These are phyloP conservation scores for Coffea canephora DNA, from an alignment of 257 asterid species.

Conservation along the genomic window DNA sequence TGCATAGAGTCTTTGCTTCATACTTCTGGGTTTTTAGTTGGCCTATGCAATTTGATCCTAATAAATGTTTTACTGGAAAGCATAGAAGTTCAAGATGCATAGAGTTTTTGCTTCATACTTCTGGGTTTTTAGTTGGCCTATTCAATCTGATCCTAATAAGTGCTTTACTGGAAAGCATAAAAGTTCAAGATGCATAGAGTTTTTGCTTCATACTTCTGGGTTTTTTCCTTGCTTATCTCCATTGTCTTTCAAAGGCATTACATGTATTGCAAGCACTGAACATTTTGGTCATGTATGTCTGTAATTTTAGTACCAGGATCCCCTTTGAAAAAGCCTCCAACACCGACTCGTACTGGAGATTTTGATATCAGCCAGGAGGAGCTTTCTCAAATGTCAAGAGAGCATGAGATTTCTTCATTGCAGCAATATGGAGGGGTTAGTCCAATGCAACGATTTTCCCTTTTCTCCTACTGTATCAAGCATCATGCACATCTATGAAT, in stretches of 20 bases:
- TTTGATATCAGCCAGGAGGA: slow-evolving; percentile 75
- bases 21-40: no score
- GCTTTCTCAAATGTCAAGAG: slow-evolving; percentile 63
- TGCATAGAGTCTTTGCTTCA: no score
- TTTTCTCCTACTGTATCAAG: background rate
- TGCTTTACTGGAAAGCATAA: no score
- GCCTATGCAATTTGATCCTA: no score
- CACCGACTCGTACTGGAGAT: slow-evolving; percentile 49
- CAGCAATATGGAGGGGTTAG: slow-evolving; percentile 90
- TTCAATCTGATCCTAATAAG: no score
- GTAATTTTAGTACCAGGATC: slow-evolving; percentile 44
- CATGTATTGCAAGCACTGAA: background rate
- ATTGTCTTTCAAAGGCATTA: background rate
- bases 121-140: background rate
- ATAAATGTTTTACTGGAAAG: no score
- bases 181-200: no score
- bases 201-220: background rate
- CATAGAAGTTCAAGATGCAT: no score
- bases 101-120: no score
- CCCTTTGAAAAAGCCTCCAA: slow-evolving; percentile 35
- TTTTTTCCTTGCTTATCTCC: background rate
- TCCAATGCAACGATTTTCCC: slow-evolving; percentile 16
- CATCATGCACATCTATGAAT: background rate
- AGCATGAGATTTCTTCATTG: slow-evolving; percentile 50
- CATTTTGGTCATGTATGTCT: slow-evolving; percentile 3